Evolutionary conservation across 441 rosid species (phyloP).

Genomic region (Euphorbia schlechtendalii): DNA sequence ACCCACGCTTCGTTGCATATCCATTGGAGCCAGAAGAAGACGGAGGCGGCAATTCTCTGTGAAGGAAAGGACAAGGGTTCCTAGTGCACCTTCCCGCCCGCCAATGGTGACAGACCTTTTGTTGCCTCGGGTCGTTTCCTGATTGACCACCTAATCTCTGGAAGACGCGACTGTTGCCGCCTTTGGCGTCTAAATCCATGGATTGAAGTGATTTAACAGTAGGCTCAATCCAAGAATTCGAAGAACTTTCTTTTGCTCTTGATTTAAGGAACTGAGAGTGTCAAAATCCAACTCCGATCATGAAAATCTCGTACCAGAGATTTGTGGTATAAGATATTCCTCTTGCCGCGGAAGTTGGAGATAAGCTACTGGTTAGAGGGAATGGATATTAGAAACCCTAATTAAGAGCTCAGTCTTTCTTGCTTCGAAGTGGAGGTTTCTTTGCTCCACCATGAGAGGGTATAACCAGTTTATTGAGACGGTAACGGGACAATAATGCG

Average conservation of each 20-base stretch:
- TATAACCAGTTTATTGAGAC: background rate
- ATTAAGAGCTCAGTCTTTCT: background rate
- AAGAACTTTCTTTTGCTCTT: background rate
- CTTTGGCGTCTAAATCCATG: constrained; percentile 69
- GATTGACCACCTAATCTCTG: constrained; percentile 53
- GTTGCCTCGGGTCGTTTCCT: constrained; percentile 24
- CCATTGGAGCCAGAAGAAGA: constrained; percentile 28
- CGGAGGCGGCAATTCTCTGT: constrained; percentile 57
- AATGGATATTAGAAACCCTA: constrained; percentile 11
- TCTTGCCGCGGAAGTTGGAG: background rate
- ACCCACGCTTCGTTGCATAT: constrained; percentile 44
- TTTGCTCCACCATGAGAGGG: background rate
- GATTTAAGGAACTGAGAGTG: background rate
- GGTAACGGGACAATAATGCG: background rate
- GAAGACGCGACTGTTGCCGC: constrained; percentile 68
- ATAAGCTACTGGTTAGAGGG: background rate
- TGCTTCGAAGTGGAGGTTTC: background rate
- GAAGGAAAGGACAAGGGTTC: constrained; percentile 65
- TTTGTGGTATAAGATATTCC: background rate
- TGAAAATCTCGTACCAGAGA: constrained; percentile 8
- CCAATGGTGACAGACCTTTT: constrained; percentile 81
- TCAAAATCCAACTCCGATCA: constrained; percentile 17
- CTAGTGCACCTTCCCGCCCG: constrained; percentile 77
- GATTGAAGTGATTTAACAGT: constrained; percentile 1
- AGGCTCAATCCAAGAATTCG: background rate